Percentiles rank a stretch among this genome's conserved stretches.
Conservation (phyloP, 805 yeast genomes). For the Wickerhamiella occidentalis region DNA sequence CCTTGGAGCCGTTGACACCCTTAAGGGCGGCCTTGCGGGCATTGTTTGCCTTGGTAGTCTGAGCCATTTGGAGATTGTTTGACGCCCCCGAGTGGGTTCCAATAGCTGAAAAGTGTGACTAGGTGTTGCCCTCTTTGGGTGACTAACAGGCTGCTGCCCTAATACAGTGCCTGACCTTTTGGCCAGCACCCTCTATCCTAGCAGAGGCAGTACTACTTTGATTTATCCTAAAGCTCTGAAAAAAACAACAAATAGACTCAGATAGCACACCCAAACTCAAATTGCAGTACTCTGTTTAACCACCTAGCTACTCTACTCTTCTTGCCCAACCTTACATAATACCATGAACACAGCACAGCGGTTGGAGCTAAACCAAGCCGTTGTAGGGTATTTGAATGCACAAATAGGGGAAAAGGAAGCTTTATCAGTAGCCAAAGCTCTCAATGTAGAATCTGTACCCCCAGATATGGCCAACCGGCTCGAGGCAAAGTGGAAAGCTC, state of each 20-base stretch:
- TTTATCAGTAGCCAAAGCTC: constrained; percentile 18
- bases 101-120: constrained; percentile 3
- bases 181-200: not conserved
- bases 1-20: constrained; percentile 88
- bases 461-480: constrained; percentile 24
- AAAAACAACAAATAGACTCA: too few species aligned
- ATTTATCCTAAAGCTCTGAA: too few species aligned
- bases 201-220: too few species aligned
- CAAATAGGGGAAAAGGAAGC: constrained; percentile 11
- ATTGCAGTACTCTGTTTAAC: too few species aligned
- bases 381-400: constrained; percentile 38
- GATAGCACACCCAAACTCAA: too few species aligned
- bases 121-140: not conserved
- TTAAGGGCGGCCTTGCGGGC: constrained; percentile 98
- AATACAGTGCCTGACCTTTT: not conserved
- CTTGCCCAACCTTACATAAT: not conserved
- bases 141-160: not conserved
- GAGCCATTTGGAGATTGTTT: constrained; percentile 21
- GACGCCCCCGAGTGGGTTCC: constrained; percentile 1
- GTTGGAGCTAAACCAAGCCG: constrained; percentile 37
- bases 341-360: constrained; percentile 32
- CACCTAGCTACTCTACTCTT: too few species aligned
- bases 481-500: constrained; percentile 81
- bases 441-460: constrained; percentile 25
- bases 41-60: constrained; percentile 70